phyloP scores from a whole-genome alignment of 208 protist genomes.

The Wallacemonas sp. region DNA sequence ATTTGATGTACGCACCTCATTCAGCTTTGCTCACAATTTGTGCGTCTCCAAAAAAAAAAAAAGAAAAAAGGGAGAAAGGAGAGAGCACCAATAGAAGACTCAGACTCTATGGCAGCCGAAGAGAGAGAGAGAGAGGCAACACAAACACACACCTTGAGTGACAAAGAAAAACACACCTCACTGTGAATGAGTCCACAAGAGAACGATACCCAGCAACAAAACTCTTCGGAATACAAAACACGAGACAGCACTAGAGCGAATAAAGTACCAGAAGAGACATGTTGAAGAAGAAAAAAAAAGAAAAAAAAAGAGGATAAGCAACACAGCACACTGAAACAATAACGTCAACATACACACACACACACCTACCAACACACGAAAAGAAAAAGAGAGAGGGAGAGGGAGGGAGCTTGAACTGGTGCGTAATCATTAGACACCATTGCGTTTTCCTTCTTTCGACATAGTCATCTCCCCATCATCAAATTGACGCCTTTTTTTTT shows the following conservation, averaged over 20 bases:
- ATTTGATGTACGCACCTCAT: no score
- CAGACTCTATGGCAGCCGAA: no score
- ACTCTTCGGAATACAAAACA: no score
- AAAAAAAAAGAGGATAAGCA: slow-evolving; percentile 2
- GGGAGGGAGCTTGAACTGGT: neutral
- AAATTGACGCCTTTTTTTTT: slow-evolving; percentile 5
- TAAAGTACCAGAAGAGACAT: no score
- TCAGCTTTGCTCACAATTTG: no score
- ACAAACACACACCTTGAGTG: neutral
- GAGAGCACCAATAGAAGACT: neutral
- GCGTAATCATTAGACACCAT: no score
- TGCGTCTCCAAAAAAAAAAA: neutral
- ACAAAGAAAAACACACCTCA: slow-evolving; percentile 15
- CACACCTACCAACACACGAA: neutral
- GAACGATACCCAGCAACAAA: no score
- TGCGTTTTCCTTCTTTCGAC: no score
- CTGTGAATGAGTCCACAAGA: no score
- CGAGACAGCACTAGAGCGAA: no score
- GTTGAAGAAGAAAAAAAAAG: slow-evolving; percentile 15
- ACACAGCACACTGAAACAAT: neutral
- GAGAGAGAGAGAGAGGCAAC: no score
- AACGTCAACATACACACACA: neutral
- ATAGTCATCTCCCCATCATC: neutral
- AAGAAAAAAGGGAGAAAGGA: neutral
- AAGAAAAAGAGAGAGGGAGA: neutral